Conservation (phyloP, 2,329 filamentous ascomycete genomes). For the Exserohilum rostratum region DNA sequence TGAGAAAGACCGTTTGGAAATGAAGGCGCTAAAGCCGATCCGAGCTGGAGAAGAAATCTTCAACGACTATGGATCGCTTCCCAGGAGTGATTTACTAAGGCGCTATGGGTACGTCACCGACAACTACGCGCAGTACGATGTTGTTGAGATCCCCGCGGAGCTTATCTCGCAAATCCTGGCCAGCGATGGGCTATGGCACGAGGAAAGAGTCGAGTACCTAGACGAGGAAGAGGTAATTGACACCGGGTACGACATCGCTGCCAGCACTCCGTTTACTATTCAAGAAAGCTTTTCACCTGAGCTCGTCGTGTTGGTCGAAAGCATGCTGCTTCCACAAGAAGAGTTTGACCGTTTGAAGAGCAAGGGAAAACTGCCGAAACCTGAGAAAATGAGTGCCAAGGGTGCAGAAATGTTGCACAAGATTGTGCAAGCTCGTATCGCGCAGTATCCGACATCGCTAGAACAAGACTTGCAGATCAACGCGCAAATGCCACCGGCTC, state of each 20-base stretch:
- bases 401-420: constrained; percentile 49
- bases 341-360: constrained; percentile 51
- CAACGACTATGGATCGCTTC: constrained; percentile 87
- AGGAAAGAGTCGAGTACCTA: constrained; percentile 58
- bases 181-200: constrained; percentile 17
- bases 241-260: constrained; percentile 69
- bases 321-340: constrained; percentile 49
- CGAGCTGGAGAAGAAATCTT: constrained; percentile 75
- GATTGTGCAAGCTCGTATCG: constrained; percentile 49
- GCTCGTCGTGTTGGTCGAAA: constrained; percentile 52
- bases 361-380: constrained; percentile 53
- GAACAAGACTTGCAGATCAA: constrained; percentile 58
- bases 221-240: constrained; percentile 70
- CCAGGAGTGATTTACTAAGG: constrained; percentile 80
- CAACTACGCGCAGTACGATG: constrained; percentile 78
- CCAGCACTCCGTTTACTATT: constrained; percentile 40
- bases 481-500: constrained; percentile 42
- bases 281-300: constrained; percentile 51
- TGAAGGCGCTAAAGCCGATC: constrained; percentile 73
- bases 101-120: constrained; percentile 87
- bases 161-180: constrained; percentile 52
- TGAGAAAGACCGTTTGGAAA: constrained; percentile 66
- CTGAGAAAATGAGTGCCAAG: constrained; percentile 47
- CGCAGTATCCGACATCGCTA: constrained; percentile 62
- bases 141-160: constrained; percentile 75